Base-by-base conservation (phyloP, 306 rosid genomes). In the Cicer chorassanicum region DNA sequence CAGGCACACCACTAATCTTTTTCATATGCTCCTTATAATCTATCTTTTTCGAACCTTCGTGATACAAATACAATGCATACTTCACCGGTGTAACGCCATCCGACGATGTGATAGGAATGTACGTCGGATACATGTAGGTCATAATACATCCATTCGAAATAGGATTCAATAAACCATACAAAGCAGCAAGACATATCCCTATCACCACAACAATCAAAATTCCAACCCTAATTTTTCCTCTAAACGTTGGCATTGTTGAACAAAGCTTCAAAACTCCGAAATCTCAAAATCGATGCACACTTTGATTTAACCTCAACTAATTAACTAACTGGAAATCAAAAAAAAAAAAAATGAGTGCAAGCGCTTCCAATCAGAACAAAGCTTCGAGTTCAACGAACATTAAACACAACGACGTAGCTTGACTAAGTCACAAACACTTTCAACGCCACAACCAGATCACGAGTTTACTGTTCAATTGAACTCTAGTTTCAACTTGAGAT, bases 61-160 rank as follows among this genome's bases (percentile, higher is more conserved):
- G 97, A 86, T 95, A 95, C 88, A 95, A 81, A 75, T 86, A 86
- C 78, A 95, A 75, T 8, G 90, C 91, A 74, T 95, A 95, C 86
- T 92, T 95, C 59, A 73, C 84, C 1, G 90, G 85, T 1, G 93
- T 80, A 10, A 74, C 68, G 2, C 84, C 85, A 41, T 78, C 81
- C 1, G 88, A 62, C 0, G 89, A 68, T 7, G 89, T 77, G 34
- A 95, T 88, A 1, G 99, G 98, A 81, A 95, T 86, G 55, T 94
- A 95, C 1, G 89, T 92, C 1, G 99, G 99, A 86, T 95, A 92
- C 99, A 95, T 95, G 73, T 92, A 95, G 10, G 99, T 95, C 99
- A 95, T 95, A 44, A 62, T 44, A 76, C 98, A 95, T 10, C 98
- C 99, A 73, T 92, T 92, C 8, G 93, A 82, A 76, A 95, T 81